A percentile compares a stretch with the other conserved stretches of the same genome.
These are phyloP conservation scores for Fusarium sp. DNA, from an alignment of 2,329 filamentous ascomycete genomes.

Conservation along the genomic window DNA sequence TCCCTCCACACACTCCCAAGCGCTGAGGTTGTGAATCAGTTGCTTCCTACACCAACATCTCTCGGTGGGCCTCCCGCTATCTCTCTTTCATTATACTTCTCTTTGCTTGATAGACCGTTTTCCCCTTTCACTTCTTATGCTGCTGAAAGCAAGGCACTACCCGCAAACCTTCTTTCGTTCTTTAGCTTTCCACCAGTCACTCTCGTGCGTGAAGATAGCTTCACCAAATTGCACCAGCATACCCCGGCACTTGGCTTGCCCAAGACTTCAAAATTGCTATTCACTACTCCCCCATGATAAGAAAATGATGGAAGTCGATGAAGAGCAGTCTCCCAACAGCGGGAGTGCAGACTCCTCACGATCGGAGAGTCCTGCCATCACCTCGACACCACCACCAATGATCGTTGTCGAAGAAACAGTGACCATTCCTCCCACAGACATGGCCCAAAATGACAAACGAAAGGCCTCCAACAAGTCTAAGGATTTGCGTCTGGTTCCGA, in stretches of 20 bases:
- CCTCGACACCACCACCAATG: background rate
- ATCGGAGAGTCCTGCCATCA: background rate
- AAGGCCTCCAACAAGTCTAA: background rate
- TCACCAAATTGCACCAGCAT: background rate
- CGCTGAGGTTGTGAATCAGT: constrained; percentile 35
- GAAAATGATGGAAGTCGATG: constrained; percentile 1
- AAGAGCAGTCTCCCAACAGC: background rate
- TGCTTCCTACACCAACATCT: background rate
- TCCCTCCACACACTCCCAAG: too few species aligned
- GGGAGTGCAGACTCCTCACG: constrained; percentile 12
- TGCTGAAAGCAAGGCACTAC: background rate
- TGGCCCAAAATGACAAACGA: background rate
- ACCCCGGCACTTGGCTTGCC: background rate
- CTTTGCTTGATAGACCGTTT: background rate
- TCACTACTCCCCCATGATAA: background rate
- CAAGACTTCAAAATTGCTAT: background rate
- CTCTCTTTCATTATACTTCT: background rate
- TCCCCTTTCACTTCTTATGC: background rate
- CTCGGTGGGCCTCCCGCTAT: background rate
- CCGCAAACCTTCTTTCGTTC: background rate
- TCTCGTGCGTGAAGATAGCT: background rate
- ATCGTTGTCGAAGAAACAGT: constrained; percentile 28
- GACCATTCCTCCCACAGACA: constrained; percentile 2
- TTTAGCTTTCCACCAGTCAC: background rate
- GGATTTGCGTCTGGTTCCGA: constrained; percentile 4